Evolutionary conservation across 495 filamentous ascomycete genomes (phyloP).

Genomic region (Clavariopsis aquatica): DNA sequence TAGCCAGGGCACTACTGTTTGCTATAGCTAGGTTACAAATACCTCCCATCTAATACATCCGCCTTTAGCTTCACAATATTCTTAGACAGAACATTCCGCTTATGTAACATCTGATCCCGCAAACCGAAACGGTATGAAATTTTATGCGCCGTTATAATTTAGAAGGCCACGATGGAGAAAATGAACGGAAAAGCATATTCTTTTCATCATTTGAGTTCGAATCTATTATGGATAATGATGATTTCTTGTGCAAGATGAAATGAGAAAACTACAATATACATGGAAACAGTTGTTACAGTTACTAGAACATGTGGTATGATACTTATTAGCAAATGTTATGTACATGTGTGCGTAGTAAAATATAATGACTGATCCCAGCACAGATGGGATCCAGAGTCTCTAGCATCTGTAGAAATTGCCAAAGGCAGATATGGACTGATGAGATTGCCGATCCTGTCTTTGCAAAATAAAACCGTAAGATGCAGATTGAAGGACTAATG

Average conservation of each 20-base stretch:
- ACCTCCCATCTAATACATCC: conserved; percentile 16
- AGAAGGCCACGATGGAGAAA: conserved; percentile 12
- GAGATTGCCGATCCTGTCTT: conserved; percentile 12
- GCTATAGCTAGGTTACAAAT: conserved; percentile 13
- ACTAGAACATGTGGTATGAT: background rate
- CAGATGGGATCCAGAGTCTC: conserved; percentile 12
- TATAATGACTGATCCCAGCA: conserved; percentile 12
- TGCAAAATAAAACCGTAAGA: conserved; percentile 17
- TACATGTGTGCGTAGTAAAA: conserved; percentile 15
- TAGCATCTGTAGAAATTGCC: conserved; percentile 14
- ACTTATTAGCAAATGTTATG: conserved; percentile 12
- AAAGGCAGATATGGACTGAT: conserved; percentile 13
- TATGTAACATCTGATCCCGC: conserved; percentile 6
- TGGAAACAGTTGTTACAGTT: background rate
- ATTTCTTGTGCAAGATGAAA: conserved; percentile 10
- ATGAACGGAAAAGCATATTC: conserved; percentile 11
- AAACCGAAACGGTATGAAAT: conserved; percentile 19
- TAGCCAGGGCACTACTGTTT: conserved; percentile 11
- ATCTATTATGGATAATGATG: conserved; percentile 10
- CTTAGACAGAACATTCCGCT: background rate
- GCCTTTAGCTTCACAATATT: conserved; percentile 14
- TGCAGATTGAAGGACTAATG: conserved; percentile 11
- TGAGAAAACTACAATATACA: conserved; percentile 4
- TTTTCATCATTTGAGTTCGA: conserved; percentile 5
- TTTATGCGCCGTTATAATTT: conserved; percentile 4